Base-by-base conservation (phyloP, 2,329 filamentous ascomycete genomes). In the Nannizzia gypsea region DNA sequence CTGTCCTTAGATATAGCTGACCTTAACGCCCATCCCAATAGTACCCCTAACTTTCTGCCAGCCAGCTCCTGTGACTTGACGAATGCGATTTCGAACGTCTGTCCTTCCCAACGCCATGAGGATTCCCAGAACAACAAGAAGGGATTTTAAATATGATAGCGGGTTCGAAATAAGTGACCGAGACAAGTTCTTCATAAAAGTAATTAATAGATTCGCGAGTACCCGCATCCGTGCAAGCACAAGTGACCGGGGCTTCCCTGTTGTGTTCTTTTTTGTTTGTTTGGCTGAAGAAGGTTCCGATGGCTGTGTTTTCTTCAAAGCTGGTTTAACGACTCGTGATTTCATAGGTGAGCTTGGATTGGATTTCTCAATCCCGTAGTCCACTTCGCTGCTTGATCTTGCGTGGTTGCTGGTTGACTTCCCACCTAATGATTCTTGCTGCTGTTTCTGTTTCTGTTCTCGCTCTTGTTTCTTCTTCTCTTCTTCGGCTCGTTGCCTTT, bases 1-100 rank as follows among this genome's bases (percentile, higher is more conserved):
- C 31, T 56, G 15, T 15, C 17, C 44, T 61, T 64, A 97, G 62
- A 99, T 95, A 76, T 97, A 97, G 71, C 88, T 95, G 68, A 97
- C 91, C 77, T 96, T 97, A 64, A 95, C 88, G 1, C 92, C 93
- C 92, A 97, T 97, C 1, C 91, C 91, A 3, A 92, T 86, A 0
- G 93, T 97, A 52, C 84, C 81, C 70, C 83, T 84, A 44, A 96
- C 77, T 76, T 95, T 96, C 59, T 83, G 81, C 90, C 90, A 95
- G 8, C 84, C 84, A 28, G 81, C 78, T 42, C 81, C 82, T 48
- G 95, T 69, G 40, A 90, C 77, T 59, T 85, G 80, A 70, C 84
- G 81, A 38, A 96, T 73, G 64, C 87, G 82, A 65, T 95, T 85
- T 44, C 91, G 82, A 13, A 95, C 77, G 68, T 87, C 86, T 67